Conservation (phyloP, 2,329 filamentous ascomycete species). For the Fusarium nematophilum region DNA sequence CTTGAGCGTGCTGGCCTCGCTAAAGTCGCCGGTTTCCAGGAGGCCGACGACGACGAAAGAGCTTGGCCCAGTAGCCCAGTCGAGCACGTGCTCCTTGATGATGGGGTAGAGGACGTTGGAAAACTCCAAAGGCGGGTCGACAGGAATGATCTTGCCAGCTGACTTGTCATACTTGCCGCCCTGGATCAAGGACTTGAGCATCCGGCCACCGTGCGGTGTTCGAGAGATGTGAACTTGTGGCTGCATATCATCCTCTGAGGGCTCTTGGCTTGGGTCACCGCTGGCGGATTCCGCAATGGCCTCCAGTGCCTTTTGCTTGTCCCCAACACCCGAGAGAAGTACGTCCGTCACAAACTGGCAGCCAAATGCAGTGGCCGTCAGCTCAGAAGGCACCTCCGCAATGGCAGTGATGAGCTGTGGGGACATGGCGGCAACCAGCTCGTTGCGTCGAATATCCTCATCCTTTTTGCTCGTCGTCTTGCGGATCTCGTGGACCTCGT, state of each 20-base stretch:
- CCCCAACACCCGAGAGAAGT: constrained; percentile 78
- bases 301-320: constrained; percentile 79
- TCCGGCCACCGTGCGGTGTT: constrained; percentile 75
- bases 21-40: constrained; percentile 79
- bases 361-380: constrained; percentile 82
- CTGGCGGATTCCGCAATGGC: constrained; percentile 74
- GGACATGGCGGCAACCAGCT: constrained; percentile 80
- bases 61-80: constrained; percentile 88
- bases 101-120: constrained; percentile 82
- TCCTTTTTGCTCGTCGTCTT: constrained; percentile 94
- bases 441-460: constrained; percentile 76
- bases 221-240: constrained; percentile 67
- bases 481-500: constrained; percentile 82
- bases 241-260: constrained; percentile 55
- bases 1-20: constrained; percentile 72
- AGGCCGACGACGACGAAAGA: constrained; percentile 88
- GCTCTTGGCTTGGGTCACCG: constrained; percentile 61
- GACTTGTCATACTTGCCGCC: constrained; percentile 87
- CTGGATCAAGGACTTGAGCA: constrained; percentile 91
- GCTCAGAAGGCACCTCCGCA: constrained; percentile 71
- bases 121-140: constrained; percentile 84
- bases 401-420: constrained; percentile 81
- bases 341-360: constrained; percentile 88
- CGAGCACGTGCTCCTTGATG: constrained; percentile 78
- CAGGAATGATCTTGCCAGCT: constrained; percentile 75